Percentiles rank a stretch among this genome's conserved stretches.
phyloP scores from a whole-genome alignment of 441 rosid genomes.

The Aquilaria agallochum region DNA sequence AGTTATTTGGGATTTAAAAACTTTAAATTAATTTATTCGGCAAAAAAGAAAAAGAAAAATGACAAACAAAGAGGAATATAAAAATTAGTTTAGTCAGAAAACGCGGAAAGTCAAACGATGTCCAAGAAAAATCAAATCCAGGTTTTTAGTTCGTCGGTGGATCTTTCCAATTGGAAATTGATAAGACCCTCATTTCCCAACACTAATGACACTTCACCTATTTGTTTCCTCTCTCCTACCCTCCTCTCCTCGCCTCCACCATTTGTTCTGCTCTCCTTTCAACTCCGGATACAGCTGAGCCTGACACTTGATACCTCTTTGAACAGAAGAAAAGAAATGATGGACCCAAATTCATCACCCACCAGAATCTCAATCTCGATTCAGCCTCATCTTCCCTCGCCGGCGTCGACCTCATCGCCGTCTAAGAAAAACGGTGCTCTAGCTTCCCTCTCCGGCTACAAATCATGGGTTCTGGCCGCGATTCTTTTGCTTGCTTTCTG shows the following conservation, averaged over 20 bases:
- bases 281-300: neutral
- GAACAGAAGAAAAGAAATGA: slow-evolving; percentile 23
- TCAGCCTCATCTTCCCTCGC: slow-evolving; percentile 5
- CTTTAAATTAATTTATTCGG: too few species aligned
- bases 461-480: slow-evolving; percentile 54
- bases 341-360: slow-evolving; percentile 12
- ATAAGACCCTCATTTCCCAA: neutral
- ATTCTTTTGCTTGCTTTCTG: slow-evolving; percentile 53
- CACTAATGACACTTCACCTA: slow-evolving; percentile 9
- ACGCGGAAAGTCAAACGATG: too few species aligned
- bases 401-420: slow-evolving; percentile 11
- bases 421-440: slow-evolving; percentile 25
- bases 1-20: too few species aligned
- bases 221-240: slow-evolving; percentile 1
- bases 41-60: too few species aligned
- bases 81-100: too few species aligned
- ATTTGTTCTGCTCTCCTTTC: neutral
- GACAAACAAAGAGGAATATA: too few species aligned
- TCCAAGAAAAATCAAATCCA: too few species aligned
- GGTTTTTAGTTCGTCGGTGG: too few species aligned
- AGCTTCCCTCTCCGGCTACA: slow-evolving; percentile 34
- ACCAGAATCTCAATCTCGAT: slow-evolving; percentile 16
- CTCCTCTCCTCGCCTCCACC: neutral
- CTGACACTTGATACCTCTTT: too few species aligned
- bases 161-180: too few species aligned